A percentile compares a stretch with the other conserved stretches of the same genome.
Conservation (phyloP, 2,329 filamentous ascomycete species). For the Cercospora sp. region DNA sequence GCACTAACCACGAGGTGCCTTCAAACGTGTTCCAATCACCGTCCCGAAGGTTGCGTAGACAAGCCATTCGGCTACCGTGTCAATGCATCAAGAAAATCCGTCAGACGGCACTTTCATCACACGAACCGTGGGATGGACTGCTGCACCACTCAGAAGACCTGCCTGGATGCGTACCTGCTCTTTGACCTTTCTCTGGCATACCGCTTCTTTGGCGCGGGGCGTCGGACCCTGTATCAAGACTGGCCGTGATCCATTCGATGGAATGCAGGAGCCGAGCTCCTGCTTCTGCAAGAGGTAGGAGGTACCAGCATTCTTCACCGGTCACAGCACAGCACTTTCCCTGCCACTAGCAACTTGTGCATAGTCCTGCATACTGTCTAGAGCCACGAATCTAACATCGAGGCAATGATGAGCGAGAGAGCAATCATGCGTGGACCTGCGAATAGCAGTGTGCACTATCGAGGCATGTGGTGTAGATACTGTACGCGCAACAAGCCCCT, state of each 20-base stretch:
- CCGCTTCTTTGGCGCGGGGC: neutral
- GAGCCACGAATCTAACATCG: neutral
- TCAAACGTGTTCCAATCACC: slow-evolving; percentile 1
- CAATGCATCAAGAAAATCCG: neutral
- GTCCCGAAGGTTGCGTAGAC: neutral
- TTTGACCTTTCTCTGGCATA: neutral
- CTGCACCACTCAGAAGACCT: neutral
- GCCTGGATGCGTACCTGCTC: neutral
- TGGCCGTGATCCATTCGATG: neutral
- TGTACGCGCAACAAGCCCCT: neutral
- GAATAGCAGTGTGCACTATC: neutral
- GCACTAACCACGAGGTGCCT: slow-evolving; percentile 1
- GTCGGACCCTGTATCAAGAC: neutral
- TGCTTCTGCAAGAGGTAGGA: neutral
- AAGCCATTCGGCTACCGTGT: neutral
- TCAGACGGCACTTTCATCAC: neutral
- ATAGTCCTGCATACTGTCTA: neutral
- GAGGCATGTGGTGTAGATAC: neutral
- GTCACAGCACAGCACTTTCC: neutral
- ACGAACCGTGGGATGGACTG: neutral
- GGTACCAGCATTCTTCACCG: neutral
- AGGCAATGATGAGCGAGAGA: neutral
- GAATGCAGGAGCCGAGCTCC: neutral
- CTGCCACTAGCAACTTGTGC: neutral
- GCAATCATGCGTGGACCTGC: neutral